Evolutionary conservation across 1,139 yeast species (phyloP).

Genomic region (Yamadazyma sp.): DNA sequence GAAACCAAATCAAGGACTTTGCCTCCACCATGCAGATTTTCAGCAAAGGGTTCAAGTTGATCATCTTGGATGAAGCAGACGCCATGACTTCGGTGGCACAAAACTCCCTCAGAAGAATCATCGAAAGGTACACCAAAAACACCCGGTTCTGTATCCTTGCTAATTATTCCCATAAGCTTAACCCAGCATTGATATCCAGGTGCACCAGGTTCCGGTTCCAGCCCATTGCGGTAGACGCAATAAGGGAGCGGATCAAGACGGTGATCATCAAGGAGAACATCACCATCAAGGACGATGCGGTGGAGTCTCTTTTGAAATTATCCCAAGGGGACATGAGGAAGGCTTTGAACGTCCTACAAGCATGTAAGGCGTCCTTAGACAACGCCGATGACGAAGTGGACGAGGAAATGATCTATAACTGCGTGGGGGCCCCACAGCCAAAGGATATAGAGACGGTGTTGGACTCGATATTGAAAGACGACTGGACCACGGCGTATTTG

Average conservation of each 20-base stretch:
- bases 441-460: conserved; percentile 74
- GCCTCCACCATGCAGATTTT: conserved; percentile 93
- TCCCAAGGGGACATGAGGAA: conserved; percentile 96
- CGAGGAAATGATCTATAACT: conserved; percentile 79
- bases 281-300: conserved; percentile 58
- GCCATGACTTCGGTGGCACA: conserved; percentile 97
- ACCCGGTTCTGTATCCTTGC: conserved; percentile 96
- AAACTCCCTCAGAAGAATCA: conserved; percentile 86
- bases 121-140: conserved; percentile 92
- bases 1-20: conserved; percentile 81
- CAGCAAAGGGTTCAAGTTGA: conserved; percentile 75
- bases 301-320: conserved; percentile 62
- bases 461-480: conserved; percentile 77
- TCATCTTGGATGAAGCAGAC: conserved; percentile 96
- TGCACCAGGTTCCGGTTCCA: conserved; percentile 94
- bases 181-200: conserved; percentile 91
- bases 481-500: conserved; percentile 77
- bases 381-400: conserved; percentile 53
- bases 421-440: conserved; percentile 96
- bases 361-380: conserved; percentile 79
- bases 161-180: conserved; percentile 91
- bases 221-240: conserved; percentile 71
- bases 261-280: conserved; percentile 72
- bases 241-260: conserved; percentile 61
- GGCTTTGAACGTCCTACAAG: conserved; percentile 90